These are phyloP conservation scores for Begonia loranthoides DNA, from an alignment of 306 rosid species.

Conservation along the genomic window DNA sequence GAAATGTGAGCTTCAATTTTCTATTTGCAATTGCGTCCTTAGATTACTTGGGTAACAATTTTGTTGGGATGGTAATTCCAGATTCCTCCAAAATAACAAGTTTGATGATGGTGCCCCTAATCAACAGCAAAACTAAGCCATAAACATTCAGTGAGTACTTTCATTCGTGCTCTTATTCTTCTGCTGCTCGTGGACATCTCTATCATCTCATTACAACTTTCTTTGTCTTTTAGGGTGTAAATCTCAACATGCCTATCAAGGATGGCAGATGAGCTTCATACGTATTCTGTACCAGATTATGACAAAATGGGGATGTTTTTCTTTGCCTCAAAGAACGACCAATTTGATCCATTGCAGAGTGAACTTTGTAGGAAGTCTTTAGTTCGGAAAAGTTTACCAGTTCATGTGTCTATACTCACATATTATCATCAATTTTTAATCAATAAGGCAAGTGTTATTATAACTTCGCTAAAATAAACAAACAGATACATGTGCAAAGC, in stretches of 20 bases:
- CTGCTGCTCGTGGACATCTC: neutral
- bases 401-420: too few species aligned
- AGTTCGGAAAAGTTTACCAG: too few species aligned
- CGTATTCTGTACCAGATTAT: neutral
- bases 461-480: too few species aligned
- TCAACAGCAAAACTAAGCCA: slow-evolving; percentile 10
- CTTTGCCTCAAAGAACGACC: too few species aligned
- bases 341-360: too few species aligned
- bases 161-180: neutral
- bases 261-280: slow-evolving; percentile 4
- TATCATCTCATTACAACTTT: neutral
- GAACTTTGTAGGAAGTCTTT: too few species aligned
- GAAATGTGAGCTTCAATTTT: slow-evolving; percentile 47
- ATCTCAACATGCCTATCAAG: slow-evolving; percentile 4
- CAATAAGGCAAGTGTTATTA: too few species aligned
- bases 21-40: too few species aligned
- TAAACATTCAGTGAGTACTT: slow-evolving; percentile 28
- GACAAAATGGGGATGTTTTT: neutral
- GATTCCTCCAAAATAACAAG: slow-evolving; percentile 28
- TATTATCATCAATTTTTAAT: too few species aligned
- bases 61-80: slow-evolving; percentile 5
- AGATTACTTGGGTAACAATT: too few species aligned
- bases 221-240: slow-evolving; percentile 16
- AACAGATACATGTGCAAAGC: too few species aligned
- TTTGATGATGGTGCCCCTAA: slow-evolving; percentile 17